Evolutionary conservation across 2,329 filamentous ascomycete genomes (phyloP).

Genomic region (Phyllosticta paracitricarpa): DNA sequence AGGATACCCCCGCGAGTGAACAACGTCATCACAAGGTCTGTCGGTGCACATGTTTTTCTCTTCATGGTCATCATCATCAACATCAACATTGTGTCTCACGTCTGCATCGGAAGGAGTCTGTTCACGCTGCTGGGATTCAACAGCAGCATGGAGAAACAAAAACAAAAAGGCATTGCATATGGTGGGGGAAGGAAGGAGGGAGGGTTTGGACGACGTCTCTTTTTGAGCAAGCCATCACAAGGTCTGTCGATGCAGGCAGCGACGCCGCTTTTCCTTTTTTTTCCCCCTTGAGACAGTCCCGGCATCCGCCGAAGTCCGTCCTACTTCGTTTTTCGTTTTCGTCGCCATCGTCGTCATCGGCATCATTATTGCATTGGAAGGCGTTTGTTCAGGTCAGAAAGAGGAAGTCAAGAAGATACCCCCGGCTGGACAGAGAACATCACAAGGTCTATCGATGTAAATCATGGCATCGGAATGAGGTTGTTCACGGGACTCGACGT

Average conservation of each 20-base stretch:
- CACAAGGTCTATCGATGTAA: not conserved
- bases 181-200: too few relatives aligned
- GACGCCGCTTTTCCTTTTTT: not conserved
- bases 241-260: not conserved
- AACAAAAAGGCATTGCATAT: not conserved
- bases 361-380: not conserved
- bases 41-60: not conserved
- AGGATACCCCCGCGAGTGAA: not conserved
- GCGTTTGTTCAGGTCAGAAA: not conserved
- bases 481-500: not conserved
- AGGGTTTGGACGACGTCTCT: not conserved
- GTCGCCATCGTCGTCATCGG: not conserved
- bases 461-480: not conserved
- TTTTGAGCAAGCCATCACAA: constrained; percentile 2
- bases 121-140: not conserved
- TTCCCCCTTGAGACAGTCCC: not conserved
- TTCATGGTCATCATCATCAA: not conserved
- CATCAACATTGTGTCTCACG: too few relatives aligned
- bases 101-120: not conserved
- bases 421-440: not conserved
- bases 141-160: not conserved
- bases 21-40: not conserved
- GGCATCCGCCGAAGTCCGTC: not conserved
- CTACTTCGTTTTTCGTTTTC: not conserved
- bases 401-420: not conserved